phyloP scores from a whole-genome alignment of 768 basidiomycete genomes.

The Agaricus sinodeliciosus region DNA sequence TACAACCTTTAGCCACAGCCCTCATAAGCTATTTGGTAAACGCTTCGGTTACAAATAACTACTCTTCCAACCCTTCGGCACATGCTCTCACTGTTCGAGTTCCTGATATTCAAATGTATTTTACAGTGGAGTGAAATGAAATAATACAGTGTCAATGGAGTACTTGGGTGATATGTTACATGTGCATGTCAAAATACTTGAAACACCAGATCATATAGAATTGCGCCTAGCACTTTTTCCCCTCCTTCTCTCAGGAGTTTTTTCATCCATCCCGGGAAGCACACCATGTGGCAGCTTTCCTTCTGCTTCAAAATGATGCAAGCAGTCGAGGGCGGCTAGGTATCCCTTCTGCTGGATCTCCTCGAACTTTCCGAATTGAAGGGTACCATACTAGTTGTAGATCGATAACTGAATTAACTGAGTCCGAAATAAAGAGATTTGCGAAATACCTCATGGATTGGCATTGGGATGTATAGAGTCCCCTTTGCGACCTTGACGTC shows the following conservation, averaged over 20 bases:
- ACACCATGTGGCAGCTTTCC: conserved; percentile 73
- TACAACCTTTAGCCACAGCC: too few relatives aligned
- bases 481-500: conserved; percentile 89
- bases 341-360: conserved; percentile 86
- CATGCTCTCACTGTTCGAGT: too few relatives aligned
- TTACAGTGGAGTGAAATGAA: background rate
- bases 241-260: conserved; percentile 48
- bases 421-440: background rate
- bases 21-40: too few relatives aligned
- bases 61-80: background rate
- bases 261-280: conserved; percentile 51
- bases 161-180: conserved; percentile 1
- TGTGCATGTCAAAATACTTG: conserved; percentile 1
- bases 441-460: conserved; percentile 74
- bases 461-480: conserved; percentile 91
- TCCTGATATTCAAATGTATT: background rate
- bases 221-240: conserved; percentile 76
- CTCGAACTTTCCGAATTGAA: conserved; percentile 85
- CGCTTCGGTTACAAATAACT: too few relatives aligned
- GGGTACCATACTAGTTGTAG: conserved; percentile 67
- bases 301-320: conserved; percentile 78
- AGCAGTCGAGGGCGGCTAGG: conserved; percentile 57
- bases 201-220: conserved; percentile 37
- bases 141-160: background rate
- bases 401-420: background rate